phyloP scores from a whole-genome alignment of 2,329 filamentous ascomycete species.

The Tympanopsis confertula region DNA sequence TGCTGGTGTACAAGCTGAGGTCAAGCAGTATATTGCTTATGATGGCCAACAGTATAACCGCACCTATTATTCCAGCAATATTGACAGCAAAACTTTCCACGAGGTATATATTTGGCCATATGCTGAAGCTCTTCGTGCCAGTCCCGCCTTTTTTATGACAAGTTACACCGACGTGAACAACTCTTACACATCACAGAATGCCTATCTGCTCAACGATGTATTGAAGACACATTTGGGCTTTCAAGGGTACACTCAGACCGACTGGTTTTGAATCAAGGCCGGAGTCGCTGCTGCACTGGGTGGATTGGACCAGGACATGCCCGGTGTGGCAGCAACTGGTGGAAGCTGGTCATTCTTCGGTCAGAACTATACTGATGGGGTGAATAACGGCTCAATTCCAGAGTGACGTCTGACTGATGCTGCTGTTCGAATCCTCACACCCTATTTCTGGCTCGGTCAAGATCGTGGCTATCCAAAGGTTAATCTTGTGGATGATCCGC shows the following conservation, averaged over 20 bases:
- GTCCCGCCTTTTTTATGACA: slow-evolving; percentile 60
- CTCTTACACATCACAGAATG: slow-evolving; percentile 57
- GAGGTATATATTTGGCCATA: slow-evolving; percentile 61
- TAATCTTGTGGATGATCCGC: too few relatives aligned
- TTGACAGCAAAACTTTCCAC: slow-evolving; percentile 55
- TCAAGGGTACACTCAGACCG: slow-evolving; percentile 16
- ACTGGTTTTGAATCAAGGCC: slow-evolving; percentile 9
- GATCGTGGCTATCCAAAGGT: too few relatives aligned
- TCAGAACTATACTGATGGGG: too few relatives aligned
- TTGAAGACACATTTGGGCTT: slow-evolving; percentile 68
- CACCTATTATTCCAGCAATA: slow-evolving; percentile 39
- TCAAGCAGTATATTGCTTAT: slow-evolving; percentile 55
- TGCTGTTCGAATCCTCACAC: too few relatives aligned
- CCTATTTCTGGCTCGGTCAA: too few relatives aligned
- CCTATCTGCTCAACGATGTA: slow-evolving; percentile 44
- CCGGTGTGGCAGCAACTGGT: slow-evolving; percentile 15
- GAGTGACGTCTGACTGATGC: too few relatives aligned
- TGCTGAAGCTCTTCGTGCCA: slow-evolving; percentile 54
- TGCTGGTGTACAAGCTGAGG: slow-evolving; percentile 35
- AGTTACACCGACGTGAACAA: slow-evolving; percentile 64
- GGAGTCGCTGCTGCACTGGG: background rate
- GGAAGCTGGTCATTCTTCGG: too few relatives aligned
- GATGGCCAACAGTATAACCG: slow-evolving; percentile 57
- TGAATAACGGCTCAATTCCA: too few relatives aligned
- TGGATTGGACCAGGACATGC: slow-evolving; percentile 46